Evolutionary conservation across 805 yeast genomes (phyloP), one percentile per base, ranked within the genome.

Genomic region (Maudiozyma serrabonitensis): DNA sequence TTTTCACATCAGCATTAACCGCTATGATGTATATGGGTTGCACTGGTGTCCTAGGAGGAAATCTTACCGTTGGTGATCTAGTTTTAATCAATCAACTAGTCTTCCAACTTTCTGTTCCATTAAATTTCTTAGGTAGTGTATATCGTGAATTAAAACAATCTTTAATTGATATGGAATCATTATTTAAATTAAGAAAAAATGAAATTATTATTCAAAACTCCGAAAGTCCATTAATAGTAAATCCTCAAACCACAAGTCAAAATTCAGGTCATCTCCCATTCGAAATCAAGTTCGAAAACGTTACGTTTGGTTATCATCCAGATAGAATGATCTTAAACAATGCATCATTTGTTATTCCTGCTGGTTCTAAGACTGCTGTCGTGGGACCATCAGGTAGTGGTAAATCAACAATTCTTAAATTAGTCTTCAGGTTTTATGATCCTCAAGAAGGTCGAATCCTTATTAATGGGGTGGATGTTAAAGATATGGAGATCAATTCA

Each of bases 11-110:
- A 40, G 98, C 99, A 1, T 71, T 93, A 54, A 93, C 99, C 1
- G 86, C 82, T 1, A 93, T 93, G 95, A 93, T 93, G 99, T 93
- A 87, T 66, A 83, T 93, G 95, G 97, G 96, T 15, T 87, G 96
- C 59, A 80, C 81, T 49, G 98, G 98, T 26, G 93, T 93, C n/a
- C 81, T 88, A 13, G 67, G 77, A 2, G 96, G 96, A 0, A 67
- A 79, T 0, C 71, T 93, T 49, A 84, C 95, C 0, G 97, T 93
- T 19, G 99, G 99, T 56, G 99, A 93, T 64, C 73, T 93, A 61
- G 98, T 93, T 19, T 73, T 93, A 52, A 91, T 93, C 55, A 93
- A 93, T 68, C 99, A 93, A 69, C 75, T 93, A 50, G 98, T 93
- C 15, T 93, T 93, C 74, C 99, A 93, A 71, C 75, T 93, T 42